These are phyloP conservation scores for Aphanomyces invadans DNA, from an alignment of 352 stramenopile species.

Conservation along the genomic window DNA sequence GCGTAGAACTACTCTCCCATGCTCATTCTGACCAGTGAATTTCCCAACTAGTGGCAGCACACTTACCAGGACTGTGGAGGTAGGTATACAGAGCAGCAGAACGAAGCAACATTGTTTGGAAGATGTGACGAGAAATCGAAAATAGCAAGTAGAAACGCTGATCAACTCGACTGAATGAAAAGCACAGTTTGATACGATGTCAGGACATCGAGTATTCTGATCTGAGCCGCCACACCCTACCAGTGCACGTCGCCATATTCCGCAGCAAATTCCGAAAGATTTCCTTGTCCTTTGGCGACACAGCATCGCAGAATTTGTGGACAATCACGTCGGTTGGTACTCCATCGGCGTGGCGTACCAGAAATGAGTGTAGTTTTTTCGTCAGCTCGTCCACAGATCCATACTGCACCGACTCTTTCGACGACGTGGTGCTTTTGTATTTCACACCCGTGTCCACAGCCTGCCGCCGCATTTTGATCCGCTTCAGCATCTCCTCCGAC, in stretches of 20 bases:
- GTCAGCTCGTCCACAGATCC: constrained; percentile 49
- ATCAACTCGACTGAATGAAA: no score
- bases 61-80: no score
- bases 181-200: background rate
- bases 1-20: no score
- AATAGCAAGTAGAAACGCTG: no score
- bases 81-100: no score
- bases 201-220: constrained; percentile 31
- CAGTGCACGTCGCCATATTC: constrained; percentile 66
- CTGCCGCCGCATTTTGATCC: constrained; percentile 44
- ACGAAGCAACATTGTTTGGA: no score
- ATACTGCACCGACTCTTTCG: constrained; percentile 25
- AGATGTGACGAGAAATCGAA: no score
- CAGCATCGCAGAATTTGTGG: constrained; percentile 74
- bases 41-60: no score
- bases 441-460: constrained; percentile 26
- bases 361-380: constrained; percentile 75
- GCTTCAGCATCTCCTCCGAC: constrained; percentile 61
- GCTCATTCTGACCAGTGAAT: no score
- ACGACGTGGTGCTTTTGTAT: background rate
- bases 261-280: constrained; percentile 79
- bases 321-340: constrained; percentile 87
- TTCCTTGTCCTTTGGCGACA: constrained; percentile 82
- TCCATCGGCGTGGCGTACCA: constrained; percentile 39
- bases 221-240: constrained; percentile 67